Evolutionary conservation across 2,329 filamentous ascomycete genomes (phyloP).

Genomic region (Graphilbum ipis-grandicollis): DNA sequence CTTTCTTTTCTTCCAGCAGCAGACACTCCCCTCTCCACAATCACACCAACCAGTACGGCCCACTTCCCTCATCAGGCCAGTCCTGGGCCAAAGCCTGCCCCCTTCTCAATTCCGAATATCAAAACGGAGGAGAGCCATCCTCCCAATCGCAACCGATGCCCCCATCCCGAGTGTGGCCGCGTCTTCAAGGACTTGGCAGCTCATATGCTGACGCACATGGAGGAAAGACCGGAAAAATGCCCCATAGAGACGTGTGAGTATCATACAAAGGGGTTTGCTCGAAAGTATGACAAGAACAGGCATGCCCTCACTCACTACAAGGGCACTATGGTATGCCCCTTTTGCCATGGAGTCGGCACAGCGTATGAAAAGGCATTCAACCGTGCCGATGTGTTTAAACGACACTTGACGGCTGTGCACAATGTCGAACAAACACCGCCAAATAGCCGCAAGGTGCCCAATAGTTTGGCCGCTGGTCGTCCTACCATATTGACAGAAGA

Average conservation of each 20-base stretch:
- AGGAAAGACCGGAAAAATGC: constrained; percentile 88
- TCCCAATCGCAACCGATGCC: constrained; percentile 31
- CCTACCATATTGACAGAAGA: constrained; percentile 5
- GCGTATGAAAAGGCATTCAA: constrained; percentile 91
- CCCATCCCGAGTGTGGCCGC: constrained; percentile 39
- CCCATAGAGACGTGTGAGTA: constrained; percentile 89
- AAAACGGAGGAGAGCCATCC: constrained; percentile 15
- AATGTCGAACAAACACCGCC: constrained; percentile 87
- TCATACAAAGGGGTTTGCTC: constrained; percentile 80
- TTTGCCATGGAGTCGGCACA: constrained; percentile 78
- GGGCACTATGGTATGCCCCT: constrained; percentile 93
- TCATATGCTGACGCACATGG: constrained; percentile 92
- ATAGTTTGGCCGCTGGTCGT: constrained; percentile 10
- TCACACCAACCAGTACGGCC: not conserved
- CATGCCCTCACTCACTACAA: constrained; percentile 96
- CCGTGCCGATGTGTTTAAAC: constrained; percentile 90
- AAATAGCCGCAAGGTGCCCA: constrained; percentile 61
- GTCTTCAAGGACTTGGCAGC: constrained; percentile 54
- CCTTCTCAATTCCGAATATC: constrained; percentile 9
- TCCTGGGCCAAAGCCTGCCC: constrained; percentile 2
- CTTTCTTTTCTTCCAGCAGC: not conserved
- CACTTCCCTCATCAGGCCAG: constrained; percentile 5
- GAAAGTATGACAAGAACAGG: constrained; percentile 96
- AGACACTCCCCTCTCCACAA: constrained; percentile 1
- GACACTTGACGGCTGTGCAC: constrained; percentile 83